Conservation (phyloP, 192 early-diverging fungal genomes). For the Entomortierella chlamydospora region DNA sequence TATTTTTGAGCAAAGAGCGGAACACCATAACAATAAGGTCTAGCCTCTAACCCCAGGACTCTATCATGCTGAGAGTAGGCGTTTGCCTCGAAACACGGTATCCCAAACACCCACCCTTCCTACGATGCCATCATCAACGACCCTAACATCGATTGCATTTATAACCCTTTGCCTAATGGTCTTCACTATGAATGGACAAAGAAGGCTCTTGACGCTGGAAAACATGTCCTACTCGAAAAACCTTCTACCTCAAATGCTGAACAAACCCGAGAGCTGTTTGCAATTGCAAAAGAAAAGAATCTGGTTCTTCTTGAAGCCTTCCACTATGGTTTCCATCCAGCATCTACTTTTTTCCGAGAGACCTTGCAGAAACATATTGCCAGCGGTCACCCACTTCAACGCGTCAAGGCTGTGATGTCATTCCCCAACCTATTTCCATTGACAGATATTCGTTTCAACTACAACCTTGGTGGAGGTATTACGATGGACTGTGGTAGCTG, state of each 20-base stretch:
- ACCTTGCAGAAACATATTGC: slow-evolving; percentile 22
- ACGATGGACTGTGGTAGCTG: slow-evolving; percentile 53
- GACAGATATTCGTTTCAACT: slow-evolving; percentile 52
- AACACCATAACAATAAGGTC: too few relatives aligned
- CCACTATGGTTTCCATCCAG: slow-evolving; percentile 56
- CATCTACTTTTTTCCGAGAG: slow-evolving; percentile 33
- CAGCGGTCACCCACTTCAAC: slow-evolving; percentile 13
- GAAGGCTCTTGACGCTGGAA: slow-evolving; percentile 61
- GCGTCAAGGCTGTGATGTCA: slow-evolving; percentile 13
- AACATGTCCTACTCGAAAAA: slow-evolving; percentile 69
- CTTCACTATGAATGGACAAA: slow-evolving; percentile 62
- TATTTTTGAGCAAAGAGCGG: too few relatives aligned
- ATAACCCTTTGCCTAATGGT: slow-evolving; percentile 68
- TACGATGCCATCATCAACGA: slow-evolving; percentile 63
- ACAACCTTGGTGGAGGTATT: slow-evolving; percentile 39
- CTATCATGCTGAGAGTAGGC: slow-evolving; percentile 30
- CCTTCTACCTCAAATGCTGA: slow-evolving; percentile 54
- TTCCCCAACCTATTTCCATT: slow-evolving; percentile 12
- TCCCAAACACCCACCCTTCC: slow-evolving; percentile 56
- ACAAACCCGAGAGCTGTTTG: slow-evolving; percentile 41
- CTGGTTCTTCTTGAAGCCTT: slow-evolving; percentile 56
- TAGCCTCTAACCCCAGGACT: neutral
- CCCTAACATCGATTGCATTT: slow-evolving; percentile 65
- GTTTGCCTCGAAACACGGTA: slow-evolving; percentile 58
- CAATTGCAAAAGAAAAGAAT: slow-evolving; percentile 46